These are phyloP conservation scores for Mallotus nudiflorus DNA, from an alignment of 345 rosid genomes.

Conservation along the genomic window DNA sequence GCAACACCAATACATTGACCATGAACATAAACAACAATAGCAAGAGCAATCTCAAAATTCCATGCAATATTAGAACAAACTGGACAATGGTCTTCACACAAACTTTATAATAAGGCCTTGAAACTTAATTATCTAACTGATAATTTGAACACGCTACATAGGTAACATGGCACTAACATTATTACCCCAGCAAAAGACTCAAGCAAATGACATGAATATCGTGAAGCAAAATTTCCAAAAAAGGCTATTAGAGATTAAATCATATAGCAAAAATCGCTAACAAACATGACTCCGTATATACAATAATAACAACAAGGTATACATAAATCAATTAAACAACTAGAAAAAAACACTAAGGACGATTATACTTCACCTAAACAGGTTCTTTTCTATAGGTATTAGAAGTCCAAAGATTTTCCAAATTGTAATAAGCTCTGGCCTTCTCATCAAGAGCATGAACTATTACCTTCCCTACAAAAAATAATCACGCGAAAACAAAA, in stretches of 20 bases:
- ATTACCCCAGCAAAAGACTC: not conserved
- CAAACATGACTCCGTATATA: no score
- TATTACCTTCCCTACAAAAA: conserved; percentile 60
- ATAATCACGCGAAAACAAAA: no score
- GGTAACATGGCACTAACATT: not conserved
- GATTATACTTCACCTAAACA: conserved; percentile 48
- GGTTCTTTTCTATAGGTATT: conserved; percentile 36
- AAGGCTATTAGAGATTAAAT: no score
- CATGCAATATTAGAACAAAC: not conserved
- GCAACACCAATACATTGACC: not conserved
- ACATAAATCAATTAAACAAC: no score
- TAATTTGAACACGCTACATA: not conserved
- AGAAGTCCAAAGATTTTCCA: conserved; percentile 66
- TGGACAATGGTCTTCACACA: not conserved
- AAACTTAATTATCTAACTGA: conserved; percentile 1
- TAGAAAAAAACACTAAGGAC: no score
- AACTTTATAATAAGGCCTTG: no score
- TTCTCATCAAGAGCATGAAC: conserved; percentile 95
- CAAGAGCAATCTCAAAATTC: not conserved
- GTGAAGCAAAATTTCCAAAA: no score
- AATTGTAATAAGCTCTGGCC: conserved; percentile 79
- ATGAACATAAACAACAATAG: not conserved
- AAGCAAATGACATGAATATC: not conserved
- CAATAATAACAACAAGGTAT: no score
- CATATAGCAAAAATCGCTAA: no score